Conservation (phyloP, 306 rosid species). For the Adenanthera pavonina region DNA sequence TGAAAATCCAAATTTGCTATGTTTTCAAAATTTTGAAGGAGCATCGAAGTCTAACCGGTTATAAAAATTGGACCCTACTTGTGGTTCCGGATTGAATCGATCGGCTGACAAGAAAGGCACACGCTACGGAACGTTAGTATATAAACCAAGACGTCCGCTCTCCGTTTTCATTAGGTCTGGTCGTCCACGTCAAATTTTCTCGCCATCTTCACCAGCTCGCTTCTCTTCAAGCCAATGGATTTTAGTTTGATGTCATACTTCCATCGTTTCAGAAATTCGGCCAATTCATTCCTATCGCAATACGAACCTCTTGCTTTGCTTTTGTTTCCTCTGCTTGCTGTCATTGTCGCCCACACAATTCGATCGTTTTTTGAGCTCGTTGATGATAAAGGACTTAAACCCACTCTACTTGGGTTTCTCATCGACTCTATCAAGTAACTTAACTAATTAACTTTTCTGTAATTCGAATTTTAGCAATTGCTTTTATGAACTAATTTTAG, state of each 20-base stretch:
- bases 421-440: slow-evolving; percentile 49
- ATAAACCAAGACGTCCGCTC: no score
- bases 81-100: no score
- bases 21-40: no score
- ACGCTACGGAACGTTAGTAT: not conserved
- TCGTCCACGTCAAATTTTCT: not conserved
- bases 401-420: slow-evolving; percentile 48
- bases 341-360: slow-evolving; percentile 37
- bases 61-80: no score
- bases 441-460: slow-evolving; percentile 5
- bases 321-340: slow-evolving; percentile 44
- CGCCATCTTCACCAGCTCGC: not conserved
- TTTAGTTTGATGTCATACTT: slow-evolving; percentile 24
- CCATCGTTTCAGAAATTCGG: slow-evolving; percentile 41
- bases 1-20: no score
- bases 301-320: slow-evolving; percentile 49
- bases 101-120: not conserved
- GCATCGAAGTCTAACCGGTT: no score
- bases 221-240: slow-evolving; percentile 35
- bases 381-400: slow-evolving; percentile 44
- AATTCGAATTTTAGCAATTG: not conserved
- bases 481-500: not conserved
- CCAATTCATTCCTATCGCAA: slow-evolving; percentile 48
- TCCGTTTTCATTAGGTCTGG: not conserved
- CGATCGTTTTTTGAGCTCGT: slow-evolving; percentile 36